These are phyloP conservation scores for Suhomyces chickasaworum DNA, from an alignment of 1,139 yeast genomes.

Conservation along the genomic window DNA sequence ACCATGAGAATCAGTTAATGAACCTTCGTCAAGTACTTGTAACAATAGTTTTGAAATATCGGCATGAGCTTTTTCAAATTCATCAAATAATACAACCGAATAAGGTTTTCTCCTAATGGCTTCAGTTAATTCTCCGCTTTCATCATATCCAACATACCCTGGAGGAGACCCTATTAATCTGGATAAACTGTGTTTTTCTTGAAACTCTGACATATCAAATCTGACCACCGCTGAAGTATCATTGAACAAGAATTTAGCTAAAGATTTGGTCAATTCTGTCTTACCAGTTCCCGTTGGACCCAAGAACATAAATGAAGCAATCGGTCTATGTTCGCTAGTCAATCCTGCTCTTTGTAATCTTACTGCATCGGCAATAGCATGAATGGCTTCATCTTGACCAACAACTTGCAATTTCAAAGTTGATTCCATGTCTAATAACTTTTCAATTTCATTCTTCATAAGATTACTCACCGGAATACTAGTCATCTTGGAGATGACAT, in stretches of 20 bases:
- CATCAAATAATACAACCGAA: constrained; percentile 89
- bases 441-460: constrained; percentile 92
- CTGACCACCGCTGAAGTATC: constrained; percentile 83
- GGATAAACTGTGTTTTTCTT: constrained; percentile 88
- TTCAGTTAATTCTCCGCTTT: constrained; percentile 93
- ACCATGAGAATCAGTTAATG: constrained; percentile 92
- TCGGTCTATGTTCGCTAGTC: constrained; percentile 90
- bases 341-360: constrained; percentile 95
- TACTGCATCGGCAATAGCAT: constrained; percentile 89
- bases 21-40: constrained; percentile 94
- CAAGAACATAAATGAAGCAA: constrained; percentile 91
- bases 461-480: constrained; percentile 94
- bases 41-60: constrained; percentile 85
- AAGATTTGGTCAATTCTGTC: constrained; percentile 88
- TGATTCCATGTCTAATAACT: constrained; percentile 82
- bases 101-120: constrained; percentile 95
- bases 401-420: constrained; percentile 76
- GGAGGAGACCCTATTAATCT: constrained; percentile 97
- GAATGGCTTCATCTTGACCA: constrained; percentile 95
- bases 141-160: constrained; percentile 95
- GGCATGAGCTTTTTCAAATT: constrained; percentile 95
- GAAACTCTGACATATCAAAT: constrained; percentile 97
- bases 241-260: constrained; percentile 89
- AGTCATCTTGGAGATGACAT: constrained; percentile 90
- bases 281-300: constrained; percentile 99